Evolutionary conservation across 2,329 filamentous ascomycete species (phyloP).

Genomic region (Cadophora malorum): DNA sequence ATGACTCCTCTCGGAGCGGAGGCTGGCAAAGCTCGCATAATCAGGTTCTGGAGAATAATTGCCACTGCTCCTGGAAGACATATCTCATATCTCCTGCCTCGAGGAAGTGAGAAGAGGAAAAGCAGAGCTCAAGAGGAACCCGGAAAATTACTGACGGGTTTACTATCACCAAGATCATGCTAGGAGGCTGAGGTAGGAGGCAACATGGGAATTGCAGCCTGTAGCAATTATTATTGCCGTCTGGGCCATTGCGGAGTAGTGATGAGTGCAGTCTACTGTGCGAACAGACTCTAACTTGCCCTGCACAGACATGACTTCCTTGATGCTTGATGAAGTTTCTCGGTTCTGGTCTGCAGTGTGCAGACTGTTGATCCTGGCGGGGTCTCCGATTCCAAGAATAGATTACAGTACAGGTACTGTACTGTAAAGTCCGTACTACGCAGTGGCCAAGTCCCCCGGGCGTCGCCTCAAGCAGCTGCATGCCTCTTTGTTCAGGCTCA

Average conservation of each 20-base stretch:
- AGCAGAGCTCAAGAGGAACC: not conserved
- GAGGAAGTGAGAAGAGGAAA: not conserved
- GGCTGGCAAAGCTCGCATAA: constrained; percentile 1
- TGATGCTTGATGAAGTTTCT: too few species aligned
- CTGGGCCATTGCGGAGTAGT: too few species aligned
- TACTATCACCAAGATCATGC: too few species aligned
- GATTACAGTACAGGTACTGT: not conserved
- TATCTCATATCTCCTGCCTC: not conserved
- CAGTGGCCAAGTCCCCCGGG: too few species aligned
- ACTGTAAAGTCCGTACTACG: too few species aligned
- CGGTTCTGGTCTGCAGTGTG: not conserved
- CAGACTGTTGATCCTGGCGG: not conserved
- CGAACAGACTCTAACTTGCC: too few species aligned
- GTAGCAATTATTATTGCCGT: not conserved
- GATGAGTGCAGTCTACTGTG: too few species aligned
- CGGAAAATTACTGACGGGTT: not conserved
- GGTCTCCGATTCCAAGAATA: constrained; percentile 11
- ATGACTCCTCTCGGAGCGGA: too few species aligned
- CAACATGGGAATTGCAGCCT: too few species aligned
- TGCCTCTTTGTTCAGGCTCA: too few species aligned
- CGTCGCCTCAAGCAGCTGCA: not conserved
- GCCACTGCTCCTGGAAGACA: not conserved
- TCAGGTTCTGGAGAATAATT: not conserved
- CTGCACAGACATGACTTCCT: too few species aligned
- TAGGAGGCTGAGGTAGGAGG: too few species aligned